A percentile compares a stretch with the other conserved stretches of the same genome.
Evolutionary conservation across 176 grass and related monocot genomes (phyloP).

Genomic region (Aegilops sharonensis): DNA sequence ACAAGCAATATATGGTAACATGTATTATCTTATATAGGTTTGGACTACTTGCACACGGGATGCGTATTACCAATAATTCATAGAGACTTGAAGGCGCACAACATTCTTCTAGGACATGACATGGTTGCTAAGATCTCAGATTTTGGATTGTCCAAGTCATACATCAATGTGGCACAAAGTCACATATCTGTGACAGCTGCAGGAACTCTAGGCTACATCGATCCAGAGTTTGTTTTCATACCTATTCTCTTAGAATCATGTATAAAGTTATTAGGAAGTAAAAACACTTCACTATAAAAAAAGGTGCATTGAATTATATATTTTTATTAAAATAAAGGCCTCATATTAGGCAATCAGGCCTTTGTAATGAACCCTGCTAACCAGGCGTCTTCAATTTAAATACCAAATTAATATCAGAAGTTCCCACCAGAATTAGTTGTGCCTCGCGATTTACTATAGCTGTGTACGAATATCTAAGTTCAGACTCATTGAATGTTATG

Average conservation of each 20-base stretch:
- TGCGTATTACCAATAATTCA: slow-evolving; percentile 43
- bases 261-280: background rate
- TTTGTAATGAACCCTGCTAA: background rate
- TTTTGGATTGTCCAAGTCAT: slow-evolving; percentile 55
- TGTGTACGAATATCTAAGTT: background rate
- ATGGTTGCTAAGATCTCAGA: slow-evolving; percentile 50
- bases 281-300: background rate
- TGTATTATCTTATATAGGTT: slow-evolving; percentile 4
- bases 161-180: background rate
- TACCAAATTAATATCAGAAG: background rate
- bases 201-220: slow-evolving; percentile 58
- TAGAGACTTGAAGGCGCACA: slow-evolving; percentile 52
- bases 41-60: slow-evolving; percentile 63
- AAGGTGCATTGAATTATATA: background rate
- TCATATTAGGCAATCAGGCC: background rate
- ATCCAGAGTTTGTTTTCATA: slow-evolving; percentile 50
- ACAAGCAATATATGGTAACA: background rate
- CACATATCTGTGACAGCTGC: slow-evolving; percentile 24
- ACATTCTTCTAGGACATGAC: slow-evolving; percentile 53
- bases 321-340: background rate
- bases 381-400: background rate
- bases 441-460: background rate
- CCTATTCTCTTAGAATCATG: background rate
- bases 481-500: background rate
- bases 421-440: background rate